phyloP scores from a whole-genome alignment of 1,284 basidiomycete species.

The Termitomyces sp. region DNA sequence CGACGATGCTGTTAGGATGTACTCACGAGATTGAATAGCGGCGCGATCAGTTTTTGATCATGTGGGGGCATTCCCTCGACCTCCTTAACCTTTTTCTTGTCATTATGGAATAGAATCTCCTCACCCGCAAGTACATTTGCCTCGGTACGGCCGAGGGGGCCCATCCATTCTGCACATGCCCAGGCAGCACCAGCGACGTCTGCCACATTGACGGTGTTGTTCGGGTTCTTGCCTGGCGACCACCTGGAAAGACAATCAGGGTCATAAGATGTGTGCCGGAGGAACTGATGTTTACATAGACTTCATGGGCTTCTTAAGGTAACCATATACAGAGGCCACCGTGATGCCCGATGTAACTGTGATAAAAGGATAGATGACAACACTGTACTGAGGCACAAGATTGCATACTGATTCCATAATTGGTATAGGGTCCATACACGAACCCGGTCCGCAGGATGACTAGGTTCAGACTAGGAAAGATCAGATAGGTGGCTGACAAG shows the following conservation, averaged over 20 bases:
- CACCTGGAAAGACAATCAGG: slow-evolving; percentile 38
- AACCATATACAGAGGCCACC: slow-evolving; percentile 79
- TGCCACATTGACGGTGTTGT: slow-evolving; percentile 74
- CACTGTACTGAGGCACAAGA: slow-evolving; percentile 13
- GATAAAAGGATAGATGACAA: slow-evolving; percentile 16
- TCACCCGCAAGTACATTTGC: slow-evolving; percentile 65
- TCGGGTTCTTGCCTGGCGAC: slow-evolving; percentile 75
- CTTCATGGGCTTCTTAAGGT: slow-evolving; percentile 84
- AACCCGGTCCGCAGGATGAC: slow-evolving; percentile 72
- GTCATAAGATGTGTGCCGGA: background rate
- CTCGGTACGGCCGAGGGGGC: slow-evolving; percentile 50
- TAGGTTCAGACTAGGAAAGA: slow-evolving; percentile 61
- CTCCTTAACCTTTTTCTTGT: slow-evolving; percentile 59
- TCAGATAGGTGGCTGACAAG: slow-evolving; percentile 3
- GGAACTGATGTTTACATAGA: slow-evolving; percentile 52
- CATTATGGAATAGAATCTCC: slow-evolving; percentile 64
- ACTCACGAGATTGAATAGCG: slow-evolving; percentile 77
- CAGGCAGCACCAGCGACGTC: slow-evolving; percentile 76
- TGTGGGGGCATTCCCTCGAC: slow-evolving; percentile 58
- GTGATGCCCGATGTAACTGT: slow-evolving; percentile 65
- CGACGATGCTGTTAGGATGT: background rate
- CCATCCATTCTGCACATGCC: slow-evolving; percentile 75
- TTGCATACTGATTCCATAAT: slow-evolving; percentile 56
- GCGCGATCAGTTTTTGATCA: slow-evolving; percentile 57
- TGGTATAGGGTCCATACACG: slow-evolving; percentile 72